Evolutionary conservation across 2,329 filamentous ascomycete genomes (phyloP).

Genomic region (Acarospora socialis): DNA sequence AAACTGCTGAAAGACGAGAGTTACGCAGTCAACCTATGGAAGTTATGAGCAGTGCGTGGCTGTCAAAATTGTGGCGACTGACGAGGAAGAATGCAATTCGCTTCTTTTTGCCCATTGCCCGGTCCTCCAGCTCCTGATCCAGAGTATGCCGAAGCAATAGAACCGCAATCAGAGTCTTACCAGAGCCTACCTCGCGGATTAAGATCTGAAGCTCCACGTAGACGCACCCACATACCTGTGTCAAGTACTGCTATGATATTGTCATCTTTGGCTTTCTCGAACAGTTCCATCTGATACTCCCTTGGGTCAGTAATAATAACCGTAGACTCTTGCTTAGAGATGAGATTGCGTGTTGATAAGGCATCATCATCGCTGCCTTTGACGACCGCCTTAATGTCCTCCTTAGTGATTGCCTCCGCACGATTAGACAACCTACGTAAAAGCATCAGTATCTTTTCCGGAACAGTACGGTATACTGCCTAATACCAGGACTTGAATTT

Average conservation of each 20-base stretch:
- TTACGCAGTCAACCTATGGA: conserved; percentile 65
- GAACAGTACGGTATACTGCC: conserved; percentile 11
- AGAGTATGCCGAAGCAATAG: conserved; percentile 65
- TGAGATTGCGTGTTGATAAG: conserved; percentile 38
- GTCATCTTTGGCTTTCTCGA: conserved; percentile 66
- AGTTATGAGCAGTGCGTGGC: conserved; percentile 13
- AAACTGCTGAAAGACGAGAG: conserved; percentile 79
- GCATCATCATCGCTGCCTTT: conserved; percentile 29
- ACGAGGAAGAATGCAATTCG: conserved; percentile 77
- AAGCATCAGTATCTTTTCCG: not conserved
- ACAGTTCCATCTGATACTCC: conserved; percentile 86
- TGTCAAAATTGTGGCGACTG: conserved; percentile 12
- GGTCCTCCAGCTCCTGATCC: conserved; percentile 59
- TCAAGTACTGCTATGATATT: conserved; percentile 91
- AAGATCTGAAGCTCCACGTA: conserved; percentile 1
- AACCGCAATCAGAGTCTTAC: conserved; percentile 92
- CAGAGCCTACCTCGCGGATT: conserved; percentile 49
- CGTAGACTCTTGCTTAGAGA: conserved; percentile 37
- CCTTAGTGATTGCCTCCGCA: conserved; percentile 28
- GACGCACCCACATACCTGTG: conserved; percentile 54
- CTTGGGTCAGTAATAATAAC: conserved; percentile 61
- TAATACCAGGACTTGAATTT: conserved; percentile 35
- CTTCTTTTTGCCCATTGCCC: conserved; percentile 43
- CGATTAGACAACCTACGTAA: conserved; percentile 25
- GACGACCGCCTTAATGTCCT: conserved; percentile 24